Evolutionary conservation across 2,329 filamentous ascomycete genomes (phyloP).

Genomic region (Emericellopsis cladophorae): DNA sequence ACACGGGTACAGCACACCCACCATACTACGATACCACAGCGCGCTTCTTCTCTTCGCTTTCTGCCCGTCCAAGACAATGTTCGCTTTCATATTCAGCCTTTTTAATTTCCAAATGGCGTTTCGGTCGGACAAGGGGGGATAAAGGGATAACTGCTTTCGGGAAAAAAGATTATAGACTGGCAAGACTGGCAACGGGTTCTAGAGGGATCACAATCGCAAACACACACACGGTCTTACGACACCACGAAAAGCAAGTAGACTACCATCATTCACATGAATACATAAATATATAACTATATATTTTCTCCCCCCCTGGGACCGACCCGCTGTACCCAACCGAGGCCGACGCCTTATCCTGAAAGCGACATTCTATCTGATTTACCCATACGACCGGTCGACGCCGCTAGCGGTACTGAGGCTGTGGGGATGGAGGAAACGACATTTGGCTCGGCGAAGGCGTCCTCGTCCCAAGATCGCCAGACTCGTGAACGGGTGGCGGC

Average conservation of each 20-base stretch:
- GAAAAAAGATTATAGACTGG: not conserved
- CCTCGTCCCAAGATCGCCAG: not conserved
- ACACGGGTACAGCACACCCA: too few species aligned
- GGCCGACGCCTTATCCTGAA: too few species aligned
- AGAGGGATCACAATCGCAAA: not conserved
- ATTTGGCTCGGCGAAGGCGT: not conserved
- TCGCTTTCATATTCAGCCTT: not conserved
- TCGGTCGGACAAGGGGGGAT: not conserved
- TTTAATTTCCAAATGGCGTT: not conserved
- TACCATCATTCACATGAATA: slow-evolving; percentile 5
- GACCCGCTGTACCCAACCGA: too few species aligned
- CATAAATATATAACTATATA: not conserved
- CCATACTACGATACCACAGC: too few species aligned
- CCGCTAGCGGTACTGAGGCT: not conserved
- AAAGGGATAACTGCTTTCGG: not conserved
- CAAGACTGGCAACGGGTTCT: slow-evolving; percentile 1
- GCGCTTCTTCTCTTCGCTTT: too few species aligned
- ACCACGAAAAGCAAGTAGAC: slow-evolving; percentile 1
- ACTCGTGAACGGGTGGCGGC: not conserved
- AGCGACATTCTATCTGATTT: too few species aligned
- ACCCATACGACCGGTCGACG: too few species aligned
- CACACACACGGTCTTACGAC: not conserved
- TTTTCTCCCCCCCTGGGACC: too few species aligned
- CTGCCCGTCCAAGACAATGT: too few species aligned
- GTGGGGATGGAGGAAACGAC: not conserved